phyloP scores from a whole-genome alignment of 176 grass and related monocot genomes.

The Phragmites australis region DNA sequence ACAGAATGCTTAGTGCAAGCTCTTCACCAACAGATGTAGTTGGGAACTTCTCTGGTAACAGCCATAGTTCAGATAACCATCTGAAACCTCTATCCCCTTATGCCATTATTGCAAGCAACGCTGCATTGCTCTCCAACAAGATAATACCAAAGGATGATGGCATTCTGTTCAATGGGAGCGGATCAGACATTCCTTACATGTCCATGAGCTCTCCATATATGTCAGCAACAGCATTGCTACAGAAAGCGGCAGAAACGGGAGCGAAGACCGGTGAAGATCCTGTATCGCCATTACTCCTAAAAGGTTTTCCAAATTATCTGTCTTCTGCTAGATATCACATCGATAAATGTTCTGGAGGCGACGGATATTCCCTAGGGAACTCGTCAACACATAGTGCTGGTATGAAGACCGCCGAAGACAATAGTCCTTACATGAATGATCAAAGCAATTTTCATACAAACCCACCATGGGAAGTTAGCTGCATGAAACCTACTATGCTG shows the following conservation, averaged over 20 bases:
- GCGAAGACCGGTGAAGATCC: conserved; percentile 38
- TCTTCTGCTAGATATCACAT: conserved; percentile 16
- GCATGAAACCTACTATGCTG: not conserved
- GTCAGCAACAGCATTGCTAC: conserved; percentile 43
- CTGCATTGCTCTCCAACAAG: conserved; percentile 44
- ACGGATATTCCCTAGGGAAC: too few relatives aligned
- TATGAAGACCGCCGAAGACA: conserved; percentile 5
- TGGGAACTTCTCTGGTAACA: conserved; percentile 40
- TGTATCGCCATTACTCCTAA: conserved; percentile 47
- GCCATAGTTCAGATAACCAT: conserved; percentile 40
- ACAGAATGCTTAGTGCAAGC: not conserved
- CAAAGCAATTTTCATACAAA: not conserved
- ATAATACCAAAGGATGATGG: conserved; percentile 38
- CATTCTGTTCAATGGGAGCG: conserved; percentile 46
- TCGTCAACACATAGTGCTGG: conserved; percentile 7
- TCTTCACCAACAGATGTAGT: not conserved
- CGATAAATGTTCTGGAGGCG: too few relatives aligned
- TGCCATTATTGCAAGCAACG: conserved; percentile 48
- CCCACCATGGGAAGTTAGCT: conserved; percentile 11
- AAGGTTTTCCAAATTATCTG: conserved; percentile 45
- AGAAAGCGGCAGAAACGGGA: conserved; percentile 51
- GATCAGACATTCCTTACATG: conserved; percentile 40
- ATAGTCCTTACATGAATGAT: not conserved
- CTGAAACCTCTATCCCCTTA: conserved; percentile 49
- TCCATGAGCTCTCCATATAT: conserved; percentile 42